These are phyloP conservation scores for Kodamaea restingae DNA, from an alignment of 805 yeast genomes.

Conservation along the genomic window DNA sequence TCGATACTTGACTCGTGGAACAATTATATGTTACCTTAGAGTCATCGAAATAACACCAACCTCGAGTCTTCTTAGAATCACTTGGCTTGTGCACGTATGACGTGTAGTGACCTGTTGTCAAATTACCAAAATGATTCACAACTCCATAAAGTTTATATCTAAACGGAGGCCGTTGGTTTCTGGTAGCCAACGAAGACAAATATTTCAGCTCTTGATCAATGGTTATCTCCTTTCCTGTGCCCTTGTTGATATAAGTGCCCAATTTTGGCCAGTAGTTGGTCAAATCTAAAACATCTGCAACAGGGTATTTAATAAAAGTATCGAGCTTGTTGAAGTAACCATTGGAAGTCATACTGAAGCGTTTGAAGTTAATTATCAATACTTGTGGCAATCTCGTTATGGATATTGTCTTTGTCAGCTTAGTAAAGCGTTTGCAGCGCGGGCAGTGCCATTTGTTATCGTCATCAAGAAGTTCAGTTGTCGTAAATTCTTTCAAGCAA, in stretches of 20 bases:
- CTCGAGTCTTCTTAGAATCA: constrained; percentile 40
- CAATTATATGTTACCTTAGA: constrained; percentile 56
- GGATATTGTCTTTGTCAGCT: constrained; percentile 62
- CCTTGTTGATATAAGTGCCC: constrained; percentile 25
- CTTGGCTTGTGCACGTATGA: constrained; percentile 63
- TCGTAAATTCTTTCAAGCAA: constrained; percentile 75
- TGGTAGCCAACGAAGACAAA: constrained; percentile 48
- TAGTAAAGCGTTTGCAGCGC: constrained; percentile 57
- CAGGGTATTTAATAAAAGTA: constrained; percentile 65
- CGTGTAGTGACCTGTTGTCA: constrained; percentile 88
- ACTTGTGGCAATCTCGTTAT: constrained; percentile 78
- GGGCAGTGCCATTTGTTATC: constrained; percentile 88
- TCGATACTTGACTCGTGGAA: constrained; percentile 51
- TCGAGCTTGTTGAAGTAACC: constrained; percentile 55
- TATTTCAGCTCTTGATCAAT: constrained; percentile 42
- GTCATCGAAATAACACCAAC: constrained; percentile 86
- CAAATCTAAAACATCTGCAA: constrained; percentile 50
- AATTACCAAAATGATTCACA: constrained; percentile 77
- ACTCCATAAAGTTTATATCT: constrained; percentile 74
- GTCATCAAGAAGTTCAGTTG: constrained; percentile 67
- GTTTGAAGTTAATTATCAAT: constrained; percentile 77
- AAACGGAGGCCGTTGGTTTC: constrained; percentile 82
- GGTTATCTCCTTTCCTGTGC: constrained; percentile 21
- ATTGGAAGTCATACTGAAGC: constrained; percentile 56
- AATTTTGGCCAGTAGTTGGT: constrained; percentile 68